Evolutionary conservation across 805 yeast species (phyloP), one percentile per base, ranked within the genome.

Genomic region (Kazachstania kunashirensis): DNA sequence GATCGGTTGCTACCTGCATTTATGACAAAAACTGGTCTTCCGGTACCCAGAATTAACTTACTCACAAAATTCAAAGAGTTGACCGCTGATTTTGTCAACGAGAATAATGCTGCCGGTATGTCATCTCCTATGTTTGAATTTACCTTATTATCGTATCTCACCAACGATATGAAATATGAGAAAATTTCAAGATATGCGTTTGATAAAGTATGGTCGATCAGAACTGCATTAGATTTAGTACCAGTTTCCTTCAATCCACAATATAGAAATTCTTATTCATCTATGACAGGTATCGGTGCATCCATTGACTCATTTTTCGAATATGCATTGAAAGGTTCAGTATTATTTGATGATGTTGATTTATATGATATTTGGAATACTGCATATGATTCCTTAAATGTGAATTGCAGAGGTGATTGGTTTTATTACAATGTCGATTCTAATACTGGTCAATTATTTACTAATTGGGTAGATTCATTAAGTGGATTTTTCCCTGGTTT

Each of bases 301-400:
- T 81, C 94, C 2, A 73, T 84, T 12, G 97, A 88, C 57, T 84
- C 95, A 0, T 84, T 84, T 50, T 88, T 79, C 53, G 97, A 88
- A 52, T 84, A 86, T 57, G 82, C 95, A 0, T 66, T 84, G 29
- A 88, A 88, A 53, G 76, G 78, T 15, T 65, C 86, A 2, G 70
- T 88, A 9, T 52, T 88, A 11, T 84, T 86, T 41, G 75, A 82
- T 50, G 82, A 80, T 46, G 63, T 63, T 11, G 62, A 66, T 10
- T 59, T 75, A 26, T 50, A 54, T 26, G 51, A 62, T 2, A 67
- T 85, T 40, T 86, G 88, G 84, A 52, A 65, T 14, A 57, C 60
- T 2, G 67, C 84, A 0, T 80, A 79, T 48, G 61, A 59, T 25
- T 71, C 94, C 0, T 57, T 88, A 11, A 59, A 68, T 34, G 65